Base-by-base conservation (phyloP, 176 grass and related monocot genomes). In the Dendrocalamus sinicus region DNA sequence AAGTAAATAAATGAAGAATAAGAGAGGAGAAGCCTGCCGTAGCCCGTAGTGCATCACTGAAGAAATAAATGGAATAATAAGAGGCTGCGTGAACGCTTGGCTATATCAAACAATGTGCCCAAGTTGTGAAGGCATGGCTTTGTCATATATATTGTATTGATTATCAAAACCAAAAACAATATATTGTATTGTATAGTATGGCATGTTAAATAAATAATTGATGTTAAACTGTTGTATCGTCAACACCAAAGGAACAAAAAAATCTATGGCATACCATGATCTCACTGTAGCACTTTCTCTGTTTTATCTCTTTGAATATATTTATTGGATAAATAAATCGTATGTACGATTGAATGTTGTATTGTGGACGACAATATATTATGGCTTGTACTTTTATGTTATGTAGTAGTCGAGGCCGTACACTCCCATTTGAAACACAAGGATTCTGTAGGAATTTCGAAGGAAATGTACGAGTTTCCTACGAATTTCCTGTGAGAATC, bases 41-140 rank as follows among this genome's bases (percentile, higher is more conserved):
- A 39, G 13, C 74, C 11, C 23, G 22, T 3, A 39, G 13, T 80
- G 24, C 15, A 62, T 32, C 23, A 8, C 73, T 65, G 58, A 81
- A 86, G 65, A 65, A 82, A 65, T 48, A 44, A 57, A 70, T 12
- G 3, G 53, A 24, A 45, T 35, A 82, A 47, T 79, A 67, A 82
- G 35, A 82, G 24, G 7, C 43, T 43, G 32, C 9, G n/a, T 60
- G 57, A 60, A 60, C 57, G 22, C 50, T 63, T 51, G 62, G 51
- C 68, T 26, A 30, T 68, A 67, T 47, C 10, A 70, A 80, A 64
- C 64, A 72, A 72, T 51, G 26, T 77, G 79, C 28, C 71, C n/a
- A 69, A 35, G 40, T 50, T 37, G 30, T 20, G 51, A 64, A 64
- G 73, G 10, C 12, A 52, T 55, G 53, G 22, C 5, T 70, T 50